Conservation (phyloP, 1,139 yeast genomes). For the Candida albicans region DNA sequence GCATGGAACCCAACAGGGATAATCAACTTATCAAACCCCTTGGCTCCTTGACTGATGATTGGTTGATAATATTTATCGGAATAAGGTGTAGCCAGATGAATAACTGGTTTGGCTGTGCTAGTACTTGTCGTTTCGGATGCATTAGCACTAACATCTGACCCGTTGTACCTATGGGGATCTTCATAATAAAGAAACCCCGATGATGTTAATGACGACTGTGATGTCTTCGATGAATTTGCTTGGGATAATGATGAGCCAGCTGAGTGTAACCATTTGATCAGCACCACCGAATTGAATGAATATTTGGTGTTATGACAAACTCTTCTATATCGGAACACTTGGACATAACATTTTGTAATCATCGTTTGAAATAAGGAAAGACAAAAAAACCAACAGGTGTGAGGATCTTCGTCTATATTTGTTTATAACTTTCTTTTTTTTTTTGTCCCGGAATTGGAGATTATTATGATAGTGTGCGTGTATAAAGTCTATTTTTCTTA, state of each 20-base stretch:
- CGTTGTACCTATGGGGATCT: background rate
- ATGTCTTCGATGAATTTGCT: background rate
- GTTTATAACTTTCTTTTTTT: background rate
- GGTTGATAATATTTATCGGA: slow-evolving; percentile 30
- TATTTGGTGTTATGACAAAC: background rate
- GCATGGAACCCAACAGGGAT: slow-evolving; percentile 27
- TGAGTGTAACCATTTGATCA: slow-evolving; percentile 1
- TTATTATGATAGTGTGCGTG: background rate
- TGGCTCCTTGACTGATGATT: slow-evolving; percentile 29
- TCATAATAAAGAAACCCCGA: background rate
- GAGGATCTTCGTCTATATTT: background rate
- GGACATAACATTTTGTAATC: slow-evolving; percentile 4
- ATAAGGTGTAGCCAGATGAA: slow-evolving; percentile 19
- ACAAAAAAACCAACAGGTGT: background rate
- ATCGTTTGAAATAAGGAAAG: slow-evolving; percentile 1
- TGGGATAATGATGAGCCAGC: no score
- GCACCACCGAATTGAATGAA: background rate
- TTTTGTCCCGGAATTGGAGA: background rate
- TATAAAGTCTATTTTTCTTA: no score
- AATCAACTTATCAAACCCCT: slow-evolving; percentile 26
- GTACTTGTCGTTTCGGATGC: background rate
- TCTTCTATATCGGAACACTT: slow-evolving; percentile 4
- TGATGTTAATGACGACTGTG: background rate
- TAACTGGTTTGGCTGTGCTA: slow-evolving; percentile 7
- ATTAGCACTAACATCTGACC: slow-evolving; percentile 4